These are phyloP conservation scores for Trichosporon ovoides DNA, from an alignment of 1,284 basidiomycete species.

Conservation along the genomic window DNA sequence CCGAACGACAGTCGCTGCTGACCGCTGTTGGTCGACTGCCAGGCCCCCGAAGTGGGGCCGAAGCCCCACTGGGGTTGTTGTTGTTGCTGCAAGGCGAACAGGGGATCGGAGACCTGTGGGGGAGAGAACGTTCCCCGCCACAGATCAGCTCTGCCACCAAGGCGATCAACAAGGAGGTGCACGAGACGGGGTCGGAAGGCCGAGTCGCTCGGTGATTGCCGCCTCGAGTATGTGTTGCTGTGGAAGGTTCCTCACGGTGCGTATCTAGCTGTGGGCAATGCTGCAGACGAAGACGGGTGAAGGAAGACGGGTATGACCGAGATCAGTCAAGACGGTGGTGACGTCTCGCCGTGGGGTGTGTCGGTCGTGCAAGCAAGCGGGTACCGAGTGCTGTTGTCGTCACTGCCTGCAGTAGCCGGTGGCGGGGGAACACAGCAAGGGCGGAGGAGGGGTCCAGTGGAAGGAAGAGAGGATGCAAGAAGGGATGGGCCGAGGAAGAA, in stretches of 20 bases:
- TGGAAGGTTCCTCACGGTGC: too few species aligned
- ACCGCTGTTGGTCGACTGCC: slow-evolving; percentile 9
- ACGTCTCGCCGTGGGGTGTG: too few species aligned
- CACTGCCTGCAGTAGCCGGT: not conserved
- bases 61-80: slow-evolving; percentile 22
- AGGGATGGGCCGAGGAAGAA: not conserved
- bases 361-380: too few species aligned
- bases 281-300: not conserved
- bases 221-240: not conserved
- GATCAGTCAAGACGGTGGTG: too few species aligned
- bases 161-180: not conserved
- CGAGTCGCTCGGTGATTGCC: not conserved
- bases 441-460: not conserved
- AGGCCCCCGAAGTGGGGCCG: slow-evolving; percentile 14
- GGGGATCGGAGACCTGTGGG: slow-evolving; percentile 12
- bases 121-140: slow-evolving; percentile 10
- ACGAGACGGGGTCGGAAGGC: not conserved
- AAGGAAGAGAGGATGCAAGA: not conserved
- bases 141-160: slow-evolving; percentile 12
- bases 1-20: not conserved
- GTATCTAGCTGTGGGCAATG: not conserved
- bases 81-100: slow-evolving; percentile 18
- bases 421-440: not conserved
- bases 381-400: too few species aligned
- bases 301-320: too few species aligned